Base-by-base conservation (phyloP, 768 basidiomycete genomes). In the Termitomyces titanicus region DNA sequence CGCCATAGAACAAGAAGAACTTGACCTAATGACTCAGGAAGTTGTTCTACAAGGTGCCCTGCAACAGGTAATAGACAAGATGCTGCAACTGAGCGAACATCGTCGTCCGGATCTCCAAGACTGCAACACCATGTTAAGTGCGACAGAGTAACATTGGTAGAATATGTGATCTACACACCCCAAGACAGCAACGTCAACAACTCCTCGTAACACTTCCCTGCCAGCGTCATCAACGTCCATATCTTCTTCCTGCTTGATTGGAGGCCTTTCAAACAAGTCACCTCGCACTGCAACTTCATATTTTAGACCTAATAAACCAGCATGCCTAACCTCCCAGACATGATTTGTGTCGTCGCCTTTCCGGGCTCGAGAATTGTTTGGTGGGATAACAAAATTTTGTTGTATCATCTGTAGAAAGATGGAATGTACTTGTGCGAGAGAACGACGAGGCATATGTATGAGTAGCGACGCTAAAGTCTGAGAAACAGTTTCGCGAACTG, bases 281-380 rank as follows among this genome's bases (percentile, higher is more conserved):
- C 79, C 84, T 60, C 94, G 77, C 17, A 98, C 97, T 13, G 96
- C 97, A 35, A 98, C 94, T 69, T 98, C 92, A 68, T 98, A 98
- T 75, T 98, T 98, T 69, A 99, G 85, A 1, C 97, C 97, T 9
- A 98, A 80, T 56, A 99, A 73, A 27, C 97, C 97, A n/a, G 97
- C 95, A 74, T 99, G 97, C 52, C 96, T 81, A 47, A 99, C 89
- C 71, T 98, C 93, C 97, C 97, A 99, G 7, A 94, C 81, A 69
- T 95, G 92, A 51, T 72, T 73, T 61, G 74, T 68, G 56, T 82
- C 75, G 60, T 69, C 54, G 24, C 75, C 73, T 29, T 59, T 57
- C 48, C 64, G 61, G 0, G 64, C 47, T 54, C 74, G 72, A 12
- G 63, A 61, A 34, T 65, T 57, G 47, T 67, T 71, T 20, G 72